phyloP scores from a whole-genome alignment of 345 rosid genomes.

The Eucalyptus melliodora region DNA sequence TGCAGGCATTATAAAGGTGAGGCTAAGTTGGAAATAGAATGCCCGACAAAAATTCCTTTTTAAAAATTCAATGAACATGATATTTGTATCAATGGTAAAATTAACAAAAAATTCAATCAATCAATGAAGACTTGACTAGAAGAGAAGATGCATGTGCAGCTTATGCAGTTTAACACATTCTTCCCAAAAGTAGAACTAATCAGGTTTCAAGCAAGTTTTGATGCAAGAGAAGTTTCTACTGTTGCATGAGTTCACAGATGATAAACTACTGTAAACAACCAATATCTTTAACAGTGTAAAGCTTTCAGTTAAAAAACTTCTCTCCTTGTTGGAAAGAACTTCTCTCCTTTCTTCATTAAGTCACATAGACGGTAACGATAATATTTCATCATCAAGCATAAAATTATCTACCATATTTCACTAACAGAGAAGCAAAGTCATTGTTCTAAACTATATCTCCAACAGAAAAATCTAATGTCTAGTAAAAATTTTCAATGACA shows the following conservation, averaged over 20 bases:
- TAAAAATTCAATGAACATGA: neutral
- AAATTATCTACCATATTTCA: neutral
- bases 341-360: neutral
- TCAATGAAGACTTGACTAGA: neutral
- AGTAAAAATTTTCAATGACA: neutral
- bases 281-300: neutral
- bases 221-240: neutral
- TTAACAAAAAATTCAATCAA: neutral
- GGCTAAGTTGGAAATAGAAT: neutral
- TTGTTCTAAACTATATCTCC: neutral
- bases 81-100: neutral
- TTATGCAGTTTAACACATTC: neutral
- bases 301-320: neutral
- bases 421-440: neutral
- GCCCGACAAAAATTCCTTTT: neutral
- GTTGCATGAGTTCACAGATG: neutral
- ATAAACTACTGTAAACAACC: neutral
- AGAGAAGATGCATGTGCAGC: neutral
- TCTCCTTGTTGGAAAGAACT: neutral
- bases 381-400: neutral
- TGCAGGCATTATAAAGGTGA: slow-evolving; percentile 7
- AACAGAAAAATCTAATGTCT: neutral
- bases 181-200: neutral
- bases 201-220: neutral
- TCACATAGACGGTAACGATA: neutral